Base-by-base conservation (phyloP, 1,284 basidiomycete genomes). In the Naganishia liquefaciens region DNA sequence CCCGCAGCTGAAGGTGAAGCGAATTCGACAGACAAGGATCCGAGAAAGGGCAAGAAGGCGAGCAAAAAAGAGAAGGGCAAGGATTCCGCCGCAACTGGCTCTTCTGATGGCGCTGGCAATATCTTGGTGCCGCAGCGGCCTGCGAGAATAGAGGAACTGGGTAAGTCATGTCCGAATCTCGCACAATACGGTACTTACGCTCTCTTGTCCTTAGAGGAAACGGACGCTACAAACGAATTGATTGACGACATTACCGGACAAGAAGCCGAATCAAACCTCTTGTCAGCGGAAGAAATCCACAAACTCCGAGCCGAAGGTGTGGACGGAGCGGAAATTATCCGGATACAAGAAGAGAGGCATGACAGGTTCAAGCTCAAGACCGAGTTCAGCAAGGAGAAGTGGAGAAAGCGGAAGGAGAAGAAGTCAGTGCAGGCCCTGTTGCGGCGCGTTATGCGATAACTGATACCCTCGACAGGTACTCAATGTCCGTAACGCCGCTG, bases 371-470 rank as follows among this genome's bases (percentile, higher is more conserved):
- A 86, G 9, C 81, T 95, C 61, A 97, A 97, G 80, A 96, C 93
- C 1, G 94, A 94, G 77, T 96, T 93, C 76, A 93, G 90, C 77
- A 96, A 97, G 78, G 93, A 96, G 73, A 97, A 97, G 76, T 97
- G 96, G 80, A 88, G 86, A 75, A 93, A 93, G 76, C 83, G 91
- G 52, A 97, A 97, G 77, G 91, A 94, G 79, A 91, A 90, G 69
- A 97, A 97, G 93, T 93, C 74, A 70, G 84, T 40, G 23, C 9
- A 15, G 28, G 13, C 15, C n/a, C 28, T 11, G 40, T 19, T 19
- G 17, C 40, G 5, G 49, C 11, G 13, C 46, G 30, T 40, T 40
- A 5, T 27, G 10, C 23, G 10, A 9, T 23, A 33, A 21, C 44
- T 47, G 50, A 37, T 68, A 44, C 5, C 21, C 87, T 88, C 11